Percentiles rank a stretch among this genome's conserved stretches.
These are phyloP conservation scores for Nicotiana sylvestris DNA, from an alignment of 257 asterid species.

Conservation along the genomic window DNA sequence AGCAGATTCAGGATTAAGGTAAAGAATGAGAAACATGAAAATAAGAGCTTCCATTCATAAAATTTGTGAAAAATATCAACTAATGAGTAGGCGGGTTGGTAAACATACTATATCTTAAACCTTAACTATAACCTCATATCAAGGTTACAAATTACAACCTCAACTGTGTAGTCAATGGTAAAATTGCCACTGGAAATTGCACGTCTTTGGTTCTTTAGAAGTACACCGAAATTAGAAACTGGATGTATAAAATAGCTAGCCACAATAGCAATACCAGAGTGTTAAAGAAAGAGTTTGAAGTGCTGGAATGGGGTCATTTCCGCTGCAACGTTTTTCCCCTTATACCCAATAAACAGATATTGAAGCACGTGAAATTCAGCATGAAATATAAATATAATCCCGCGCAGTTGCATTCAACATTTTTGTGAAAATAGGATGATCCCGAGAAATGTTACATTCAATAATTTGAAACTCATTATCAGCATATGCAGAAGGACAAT, in stretches of 20 bases:
- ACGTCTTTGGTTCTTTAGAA: neutral
- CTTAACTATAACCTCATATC: too few relatives aligned
- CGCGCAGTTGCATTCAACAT: neutral
- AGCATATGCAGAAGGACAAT: neutral
- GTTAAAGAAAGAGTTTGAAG: neutral
- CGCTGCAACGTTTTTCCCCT: too few relatives aligned
- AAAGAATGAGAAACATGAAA: too few relatives aligned
- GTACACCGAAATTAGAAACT: too few relatives aligned
- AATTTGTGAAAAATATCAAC: too few relatives aligned
- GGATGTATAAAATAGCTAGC: too few relatives aligned
- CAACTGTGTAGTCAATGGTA: neutral
- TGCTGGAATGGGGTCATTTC: neutral
- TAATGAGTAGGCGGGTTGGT: too few relatives aligned
- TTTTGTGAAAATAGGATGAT: neutral
- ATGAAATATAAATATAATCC: neutral
- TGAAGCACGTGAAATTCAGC: neutral
- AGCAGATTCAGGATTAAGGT: too few relatives aligned
- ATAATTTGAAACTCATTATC: neutral
- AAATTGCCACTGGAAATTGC: neutral
- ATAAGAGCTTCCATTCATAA: too few relatives aligned
- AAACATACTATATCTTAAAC: too few relatives aligned
- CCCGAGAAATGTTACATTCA: neutral
- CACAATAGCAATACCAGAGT: neutral
- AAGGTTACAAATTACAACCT: too few relatives aligned
- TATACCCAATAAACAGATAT: neutral